These are phyloP conservation scores for Monascus purpureus DNA, from an alignment of 495 filamentous ascomycete species.

Conservation along the genomic window DNA sequence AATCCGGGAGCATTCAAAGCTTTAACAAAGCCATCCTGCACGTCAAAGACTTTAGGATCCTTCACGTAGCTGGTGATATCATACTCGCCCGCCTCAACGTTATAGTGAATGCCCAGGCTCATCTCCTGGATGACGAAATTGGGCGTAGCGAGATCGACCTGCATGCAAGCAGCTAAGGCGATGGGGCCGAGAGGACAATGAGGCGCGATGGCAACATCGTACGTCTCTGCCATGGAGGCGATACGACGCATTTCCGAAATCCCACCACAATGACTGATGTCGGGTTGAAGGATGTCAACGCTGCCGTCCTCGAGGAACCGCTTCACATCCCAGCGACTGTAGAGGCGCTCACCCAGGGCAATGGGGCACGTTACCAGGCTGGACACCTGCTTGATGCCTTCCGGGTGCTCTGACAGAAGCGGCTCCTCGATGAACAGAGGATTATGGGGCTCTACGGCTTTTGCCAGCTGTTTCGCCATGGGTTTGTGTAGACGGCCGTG, in stretches of 20 bases:
- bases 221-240: constrained; percentile 60
- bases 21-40: constrained; percentile 54
- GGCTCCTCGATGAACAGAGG: constrained; percentile 79
- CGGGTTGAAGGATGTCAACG: constrained; percentile 65
- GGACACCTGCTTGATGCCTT: constrained; percentile 52
- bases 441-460: constrained; percentile 50
- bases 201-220: constrained; percentile 64
- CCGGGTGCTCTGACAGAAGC: constrained; percentile 55
- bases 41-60: constrained; percentile 45
- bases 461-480: constrained; percentile 69
- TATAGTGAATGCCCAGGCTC: constrained; percentile 71
- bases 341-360: constrained; percentile 62
- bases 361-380: constrained; percentile 51
- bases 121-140: constrained; percentile 78
- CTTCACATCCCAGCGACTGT: constrained; percentile 63
- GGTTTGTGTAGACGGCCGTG: constrained; percentile 68
- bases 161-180: constrained; percentile 58
- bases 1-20: constrained; percentile 47
- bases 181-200: constrained; percentile 71
- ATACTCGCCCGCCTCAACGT: constrained; percentile 42
- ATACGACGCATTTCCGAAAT: constrained; percentile 62
- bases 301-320: constrained; percentile 54
- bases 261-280: constrained; percentile 63
- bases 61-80: constrained; percentile 57
- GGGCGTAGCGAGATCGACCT: constrained; percentile 46